phyloP scores from a whole-genome alignment of 208 protist genomes.

The Trypanosoma mega region DNA sequence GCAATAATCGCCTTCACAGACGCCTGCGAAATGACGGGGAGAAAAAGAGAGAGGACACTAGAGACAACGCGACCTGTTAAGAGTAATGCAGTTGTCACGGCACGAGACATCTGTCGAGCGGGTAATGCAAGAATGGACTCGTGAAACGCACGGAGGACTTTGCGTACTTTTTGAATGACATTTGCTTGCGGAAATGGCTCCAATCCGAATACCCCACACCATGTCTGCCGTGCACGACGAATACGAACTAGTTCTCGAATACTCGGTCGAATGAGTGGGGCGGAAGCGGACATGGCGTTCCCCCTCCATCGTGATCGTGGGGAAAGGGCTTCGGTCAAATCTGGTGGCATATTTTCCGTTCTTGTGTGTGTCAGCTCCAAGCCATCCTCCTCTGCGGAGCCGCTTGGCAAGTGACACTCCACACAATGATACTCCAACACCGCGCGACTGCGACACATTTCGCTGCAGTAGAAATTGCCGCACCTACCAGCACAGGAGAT shows the following conservation, averaged over 20 bases:
- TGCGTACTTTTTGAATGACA: constrained; percentile 7
- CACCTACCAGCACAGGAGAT: constrained; percentile 29
- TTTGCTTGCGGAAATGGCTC: constrained; percentile 5
- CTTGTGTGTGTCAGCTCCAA: neutral
- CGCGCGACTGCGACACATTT: constrained; percentile 35
- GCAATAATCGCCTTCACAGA: constrained; percentile 9
- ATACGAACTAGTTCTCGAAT: neutral
- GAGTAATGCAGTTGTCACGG: constrained; percentile 10
- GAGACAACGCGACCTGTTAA: constrained; percentile 4
- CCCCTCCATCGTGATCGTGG: neutral
- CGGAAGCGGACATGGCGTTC: neutral
- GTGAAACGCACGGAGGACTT: neutral
- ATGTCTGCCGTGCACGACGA: neutral
- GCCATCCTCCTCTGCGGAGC: neutral
- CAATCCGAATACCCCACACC: neutral
- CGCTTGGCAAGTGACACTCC: constrained; percentile 23
- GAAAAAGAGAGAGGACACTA: constrained; percentile 11
- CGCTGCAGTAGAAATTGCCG: constrained; percentile 37
- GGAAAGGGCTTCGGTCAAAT: neutral
- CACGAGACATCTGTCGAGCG: neutral
- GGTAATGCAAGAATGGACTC: neutral
- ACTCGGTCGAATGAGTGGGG: neutral
- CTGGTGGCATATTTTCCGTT: neutral
- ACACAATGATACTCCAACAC: constrained; percentile 40
- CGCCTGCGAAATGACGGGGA: neutral